These are phyloP conservation scores for Pythium utonaiense DNA, from an alignment of 352 stramenopile genomes.

Conservation along the genomic window DNA sequence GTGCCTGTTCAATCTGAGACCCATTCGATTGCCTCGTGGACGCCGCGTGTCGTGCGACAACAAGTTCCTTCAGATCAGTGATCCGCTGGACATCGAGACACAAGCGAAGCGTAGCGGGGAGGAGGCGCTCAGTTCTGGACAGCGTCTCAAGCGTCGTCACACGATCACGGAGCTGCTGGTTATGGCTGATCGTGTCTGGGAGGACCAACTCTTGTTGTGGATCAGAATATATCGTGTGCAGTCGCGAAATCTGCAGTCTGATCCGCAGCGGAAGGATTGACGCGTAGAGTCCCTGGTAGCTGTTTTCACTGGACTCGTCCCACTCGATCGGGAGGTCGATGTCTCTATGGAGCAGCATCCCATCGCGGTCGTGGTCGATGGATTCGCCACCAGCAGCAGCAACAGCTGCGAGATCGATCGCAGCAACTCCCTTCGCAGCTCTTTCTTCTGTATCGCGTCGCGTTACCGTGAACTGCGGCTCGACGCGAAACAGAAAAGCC, in stretches of 20 bases:
- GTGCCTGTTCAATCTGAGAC: background rate
- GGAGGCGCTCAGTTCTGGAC: constrained; percentile 17
- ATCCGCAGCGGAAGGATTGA: constrained; percentile 6
- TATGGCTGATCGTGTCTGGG: background rate
- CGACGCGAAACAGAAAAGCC: constrained; percentile 8
- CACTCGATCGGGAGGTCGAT: constrained; percentile 16
- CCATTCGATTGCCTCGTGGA: background rate
- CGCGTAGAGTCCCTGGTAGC: too few relatives aligned
- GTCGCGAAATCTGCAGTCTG: background rate
- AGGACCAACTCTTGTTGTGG: background rate
- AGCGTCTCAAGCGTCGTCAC: constrained; percentile 6
- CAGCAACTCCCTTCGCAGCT: background rate
- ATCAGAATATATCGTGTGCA: too few relatives aligned
- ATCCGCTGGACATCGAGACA: constrained; percentile 23
- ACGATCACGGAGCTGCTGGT: background rate
- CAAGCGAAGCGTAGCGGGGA: constrained; percentile 17
- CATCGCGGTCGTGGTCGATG: background rate
- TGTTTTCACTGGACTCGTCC: background rate
- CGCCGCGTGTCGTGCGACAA: constrained; percentile 2
- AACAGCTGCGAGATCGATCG: constrained; percentile 6
- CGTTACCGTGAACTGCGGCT: constrained; percentile 1
- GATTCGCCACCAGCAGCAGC: background rate
- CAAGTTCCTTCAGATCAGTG: constrained; percentile 11
- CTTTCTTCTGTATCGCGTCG: background rate
- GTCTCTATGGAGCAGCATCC: background rate